These are phyloP conservation scores for Saksenaea vasiformis DNA, from an alignment of 371 early-diverging fungal species.

Conservation along the genomic window DNA sequence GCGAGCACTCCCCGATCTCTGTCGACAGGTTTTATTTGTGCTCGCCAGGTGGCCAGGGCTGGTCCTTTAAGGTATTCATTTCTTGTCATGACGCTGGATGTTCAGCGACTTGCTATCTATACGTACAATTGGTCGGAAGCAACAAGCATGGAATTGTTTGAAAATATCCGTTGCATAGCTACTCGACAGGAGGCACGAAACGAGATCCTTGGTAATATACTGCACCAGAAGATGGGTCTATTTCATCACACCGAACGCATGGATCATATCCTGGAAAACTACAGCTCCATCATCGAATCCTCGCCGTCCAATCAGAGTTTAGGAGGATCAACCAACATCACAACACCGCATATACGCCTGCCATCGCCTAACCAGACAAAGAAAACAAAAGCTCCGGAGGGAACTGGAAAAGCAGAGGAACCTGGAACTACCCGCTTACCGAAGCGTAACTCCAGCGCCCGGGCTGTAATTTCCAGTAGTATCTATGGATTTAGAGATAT, in stretches of 20 bases:
- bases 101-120: slow-evolving; percentile 57
- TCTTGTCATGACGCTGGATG: slow-evolving; percentile 61
- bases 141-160: slow-evolving; percentile 60
- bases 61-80: slow-evolving; percentile 59
- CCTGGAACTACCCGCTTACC: slow-evolving; percentile 3
- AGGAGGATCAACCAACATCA: background rate
- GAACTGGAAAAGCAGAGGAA: slow-evolving; percentile 6
- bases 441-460: background rate
- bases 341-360: slow-evolving; percentile 25
- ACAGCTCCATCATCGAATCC: background rate
- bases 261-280: slow-evolving; percentile 21
- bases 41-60: slow-evolving; percentile 10
- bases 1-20: slow-evolving; percentile 30
- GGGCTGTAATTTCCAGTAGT: background rate
- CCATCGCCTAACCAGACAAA: slow-evolving; percentile 26
- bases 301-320: slow-evolving; percentile 8
- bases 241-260: slow-evolving; percentile 59
- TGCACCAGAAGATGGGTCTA: slow-evolving; percentile 74
- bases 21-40: slow-evolving; percentile 8
- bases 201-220: slow-evolving; percentile 55
- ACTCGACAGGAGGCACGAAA: slow-evolving; percentile 59
- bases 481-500: slow-evolving; percentile 30
- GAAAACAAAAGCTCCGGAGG: slow-evolving; percentile 4
- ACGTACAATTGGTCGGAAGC: slow-evolving; percentile 75
- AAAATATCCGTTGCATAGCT: slow-evolving; percentile 30